Conservation (phyloP, 306 rosid species). For the Dicorynia guianensis region DNA sequence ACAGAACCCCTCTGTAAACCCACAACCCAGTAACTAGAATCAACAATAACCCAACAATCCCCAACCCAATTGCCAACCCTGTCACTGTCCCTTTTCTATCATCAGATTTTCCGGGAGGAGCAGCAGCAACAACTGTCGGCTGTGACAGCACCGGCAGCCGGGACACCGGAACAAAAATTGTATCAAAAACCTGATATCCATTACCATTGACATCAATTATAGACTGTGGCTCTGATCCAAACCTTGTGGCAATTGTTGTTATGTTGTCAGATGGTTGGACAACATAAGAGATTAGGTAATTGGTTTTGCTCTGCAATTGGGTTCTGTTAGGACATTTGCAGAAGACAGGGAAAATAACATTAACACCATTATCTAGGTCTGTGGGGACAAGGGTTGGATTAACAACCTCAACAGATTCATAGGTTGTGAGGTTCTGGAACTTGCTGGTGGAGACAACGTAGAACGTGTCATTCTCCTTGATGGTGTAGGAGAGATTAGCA, state of each 20-base stretch:
- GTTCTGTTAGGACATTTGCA: conserved; percentile 75
- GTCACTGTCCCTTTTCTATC: conserved; percentile 53
- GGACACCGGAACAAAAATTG: conserved; percentile 72
- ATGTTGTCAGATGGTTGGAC: conserved; percentile 72
- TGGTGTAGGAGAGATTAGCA: conserved; percentile 69
- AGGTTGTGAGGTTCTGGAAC: conserved; percentile 75
- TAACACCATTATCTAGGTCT: conserved; percentile 55
- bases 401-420: conserved; percentile 62
- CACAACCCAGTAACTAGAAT: conserved; percentile 54
- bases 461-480: conserved; percentile 60
- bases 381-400: conserved; percentile 66
- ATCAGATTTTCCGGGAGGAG: conserved; percentile 39
- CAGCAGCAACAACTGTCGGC: conserved; percentile 43
- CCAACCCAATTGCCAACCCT: conserved; percentile 80
- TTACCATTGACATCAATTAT: conserved; percentile 54
- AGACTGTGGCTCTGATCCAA: conserved; percentile 43
- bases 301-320: conserved; percentile 32
- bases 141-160: conserved; percentile 68
- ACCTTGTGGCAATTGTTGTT: conserved; percentile 60
- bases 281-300: conserved; percentile 70
- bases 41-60: conserved; percentile 64
- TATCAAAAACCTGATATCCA: conserved; percentile 44
- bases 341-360: conserved; percentile 67
- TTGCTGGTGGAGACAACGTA: conserved; percentile 52
- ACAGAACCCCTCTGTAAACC: conserved; percentile 56